A percentile compares a stretch with the other conserved stretches of the same genome.
phyloP scores from a whole-genome alignment of 2,329 filamentous ascomycete species.

The Zymoseptoria tritici region DNA sequence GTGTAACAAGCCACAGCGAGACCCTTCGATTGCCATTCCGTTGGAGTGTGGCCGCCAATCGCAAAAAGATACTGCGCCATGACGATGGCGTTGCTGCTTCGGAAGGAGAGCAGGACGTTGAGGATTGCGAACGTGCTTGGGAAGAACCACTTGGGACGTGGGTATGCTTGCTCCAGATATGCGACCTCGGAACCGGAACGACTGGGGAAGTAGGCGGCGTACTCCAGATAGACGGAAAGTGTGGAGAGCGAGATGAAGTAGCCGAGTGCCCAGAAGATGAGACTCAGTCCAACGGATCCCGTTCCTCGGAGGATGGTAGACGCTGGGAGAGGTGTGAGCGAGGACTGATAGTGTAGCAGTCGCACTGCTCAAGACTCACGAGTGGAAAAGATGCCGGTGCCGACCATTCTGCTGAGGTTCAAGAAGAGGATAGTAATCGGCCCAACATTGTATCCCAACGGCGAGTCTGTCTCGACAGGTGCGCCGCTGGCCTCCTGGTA shows the following conservation, averaged over 20 bases:
- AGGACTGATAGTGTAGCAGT: no score
- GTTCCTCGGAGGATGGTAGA: conserved; percentile 51
- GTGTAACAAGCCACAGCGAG: conserved; percentile 59
- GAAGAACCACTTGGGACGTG: conserved; percentile 56
- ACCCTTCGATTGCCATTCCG: conserved; percentile 59
- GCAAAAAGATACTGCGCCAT: conserved; percentile 54
- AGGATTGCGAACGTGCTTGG: conserved; percentile 59
- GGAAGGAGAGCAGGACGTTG: conserved; percentile 57
- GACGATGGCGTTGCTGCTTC: conserved; percentile 57
- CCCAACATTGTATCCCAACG: conserved; percentile 53
- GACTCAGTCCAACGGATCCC: conserved; percentile 54
- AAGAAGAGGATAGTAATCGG: conserved; percentile 52
- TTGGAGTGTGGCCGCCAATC: conserved; percentile 44
- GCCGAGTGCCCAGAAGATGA: conserved; percentile 60
- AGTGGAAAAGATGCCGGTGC: conserved; percentile 46
- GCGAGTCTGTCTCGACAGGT: conserved; percentile 52
- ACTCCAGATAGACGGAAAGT: conserved; percentile 56
- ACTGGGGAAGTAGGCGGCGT: conserved; percentile 58
- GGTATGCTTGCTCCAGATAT: conserved; percentile 61
- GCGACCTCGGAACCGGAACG: conserved; percentile 60
- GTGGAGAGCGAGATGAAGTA: conserved; percentile 51
- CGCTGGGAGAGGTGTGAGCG: conserved; percentile 32
- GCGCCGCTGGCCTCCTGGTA: conserved; percentile 58
- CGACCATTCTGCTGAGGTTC: conserved; percentile 57
- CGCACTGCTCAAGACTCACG: no score